These are phyloP conservation scores for Prunus campanulata DNA, from an alignment of 306 rosid genomes.

Conservation along the genomic window DNA sequence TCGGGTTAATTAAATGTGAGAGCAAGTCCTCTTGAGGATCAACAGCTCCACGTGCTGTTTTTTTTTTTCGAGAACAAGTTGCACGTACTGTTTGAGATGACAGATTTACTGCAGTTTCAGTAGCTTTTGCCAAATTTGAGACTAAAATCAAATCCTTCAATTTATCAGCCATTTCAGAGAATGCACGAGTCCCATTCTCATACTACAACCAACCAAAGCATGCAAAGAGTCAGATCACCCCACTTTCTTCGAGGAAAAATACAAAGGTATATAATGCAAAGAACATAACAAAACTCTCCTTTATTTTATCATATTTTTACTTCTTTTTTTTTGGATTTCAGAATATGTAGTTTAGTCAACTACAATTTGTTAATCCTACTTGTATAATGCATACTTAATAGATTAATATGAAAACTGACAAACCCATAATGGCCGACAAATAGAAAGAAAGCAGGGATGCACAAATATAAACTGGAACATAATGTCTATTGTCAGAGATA, in stretches of 20 bases:
- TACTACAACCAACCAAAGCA: slow-evolving; percentile 38
- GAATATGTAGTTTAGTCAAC: too few species aligned
- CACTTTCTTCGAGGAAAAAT: not conserved
- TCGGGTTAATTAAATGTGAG: not conserved
- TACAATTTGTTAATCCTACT: too few species aligned
- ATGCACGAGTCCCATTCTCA: slow-evolving; percentile 38
- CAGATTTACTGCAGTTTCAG: slow-evolving; percentile 42
- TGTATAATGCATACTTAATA: too few species aligned
- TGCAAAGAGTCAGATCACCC: not conserved
- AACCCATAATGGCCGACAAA: not conserved
- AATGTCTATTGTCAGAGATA: not conserved
- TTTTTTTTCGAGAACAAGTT: not conserved
- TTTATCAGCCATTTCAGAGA: slow-evolving; percentile 38
- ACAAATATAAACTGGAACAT: not conserved
- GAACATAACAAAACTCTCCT: not conserved
- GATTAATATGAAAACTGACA: not conserved
- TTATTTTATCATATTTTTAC: too few species aligned
- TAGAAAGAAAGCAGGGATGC: not conserved
- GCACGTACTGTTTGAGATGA: slow-evolving; percentile 32
- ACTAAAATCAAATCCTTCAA: slow-evolving; percentile 43
- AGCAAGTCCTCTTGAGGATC: not conserved
- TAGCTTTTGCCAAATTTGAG: slow-evolving; percentile 43
- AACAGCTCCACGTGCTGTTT: slow-evolving; percentile 17
- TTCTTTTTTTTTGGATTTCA: too few species aligned
- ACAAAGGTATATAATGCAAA: not conserved